A percentile compares a stretch with the other conserved stretches of the same genome.
Conservation (phyloP, 2,329 filamentous ascomycete genomes). For the Laburnicola sp. region DNA sequence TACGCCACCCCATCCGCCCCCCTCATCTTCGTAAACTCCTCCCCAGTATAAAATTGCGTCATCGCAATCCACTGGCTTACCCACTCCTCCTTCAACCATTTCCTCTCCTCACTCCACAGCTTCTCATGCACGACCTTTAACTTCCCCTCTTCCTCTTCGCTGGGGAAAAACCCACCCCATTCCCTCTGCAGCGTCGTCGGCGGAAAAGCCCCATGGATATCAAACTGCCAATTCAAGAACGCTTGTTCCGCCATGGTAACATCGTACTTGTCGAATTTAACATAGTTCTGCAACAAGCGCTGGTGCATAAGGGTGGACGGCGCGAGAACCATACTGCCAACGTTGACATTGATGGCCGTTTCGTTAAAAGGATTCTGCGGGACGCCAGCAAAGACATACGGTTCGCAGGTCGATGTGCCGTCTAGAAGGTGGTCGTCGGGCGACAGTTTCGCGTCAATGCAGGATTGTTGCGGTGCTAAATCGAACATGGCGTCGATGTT, state of each 20-base stretch:
- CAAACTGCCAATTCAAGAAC: slow-evolving; percentile 41
- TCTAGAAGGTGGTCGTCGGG: slow-evolving; percentile 29
- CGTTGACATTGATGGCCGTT: slow-evolving; percentile 32
- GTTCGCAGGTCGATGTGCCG: slow-evolving; percentile 30
- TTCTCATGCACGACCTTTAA: slow-evolving; percentile 44
- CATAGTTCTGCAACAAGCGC: slow-evolving; percentile 38
- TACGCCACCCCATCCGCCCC: slow-evolving; percentile 12
- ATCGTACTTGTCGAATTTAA: slow-evolving; percentile 36
- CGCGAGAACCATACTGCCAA: slow-evolving; percentile 38
- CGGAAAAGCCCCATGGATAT: slow-evolving; percentile 32
- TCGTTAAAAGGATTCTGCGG: slow-evolving; percentile 22
- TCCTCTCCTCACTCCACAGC: slow-evolving; percentile 28
- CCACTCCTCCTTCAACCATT: slow-evolving; percentile 34
- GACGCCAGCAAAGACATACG: slow-evolving; percentile 35
- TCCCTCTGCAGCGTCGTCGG: slow-evolving; percentile 25
- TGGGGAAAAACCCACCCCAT: slow-evolving; percentile 36
- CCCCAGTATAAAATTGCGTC: slow-evolving; percentile 28
- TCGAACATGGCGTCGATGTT: slow-evolving; percentile 40
- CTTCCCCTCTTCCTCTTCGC: slow-evolving; percentile 26
- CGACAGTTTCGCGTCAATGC: slow-evolving; percentile 25
- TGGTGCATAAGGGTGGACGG: slow-evolving; percentile 35
- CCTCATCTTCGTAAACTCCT: slow-evolving; percentile 23
- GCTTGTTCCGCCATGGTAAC: slow-evolving; percentile 40
- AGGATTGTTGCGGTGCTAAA: slow-evolving; percentile 22
- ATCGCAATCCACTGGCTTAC: slow-evolving; percentile 29